Percentiles rank a stretch among this genome's conserved stretches.
Evolutionary conservation across 1,139 yeast species (phyloP).

Genomic region (Kodamaea derodonti): DNA sequence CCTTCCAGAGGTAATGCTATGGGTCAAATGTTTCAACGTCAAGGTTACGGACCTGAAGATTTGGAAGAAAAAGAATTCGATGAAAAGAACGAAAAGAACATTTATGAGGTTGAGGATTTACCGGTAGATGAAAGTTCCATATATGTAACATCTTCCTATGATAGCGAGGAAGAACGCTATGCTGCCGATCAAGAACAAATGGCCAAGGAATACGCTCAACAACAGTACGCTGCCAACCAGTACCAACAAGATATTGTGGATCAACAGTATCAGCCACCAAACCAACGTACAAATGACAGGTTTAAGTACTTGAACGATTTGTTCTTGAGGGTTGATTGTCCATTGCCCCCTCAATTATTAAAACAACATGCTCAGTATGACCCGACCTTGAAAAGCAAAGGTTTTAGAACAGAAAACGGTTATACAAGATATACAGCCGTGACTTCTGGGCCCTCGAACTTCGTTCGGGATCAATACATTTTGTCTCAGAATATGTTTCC

Average conservation of each 20-base stretch:
- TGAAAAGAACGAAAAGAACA: conserved; percentile 36
- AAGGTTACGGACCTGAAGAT: conserved; percentile 35
- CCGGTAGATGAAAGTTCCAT: conserved; percentile 36
- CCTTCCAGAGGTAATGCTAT: not conserved
- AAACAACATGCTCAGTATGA: conserved; percentile 42
- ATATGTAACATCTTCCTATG: conserved; percentile 19
- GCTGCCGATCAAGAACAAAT: not conserved
- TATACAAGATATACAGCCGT: conserved; percentile 50
- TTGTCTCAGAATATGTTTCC: conserved; percentile 48
- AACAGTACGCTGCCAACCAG: conserved; percentile 24
- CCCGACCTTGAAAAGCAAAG: conserved; percentile 33
- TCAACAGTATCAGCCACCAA: conserved; percentile 27
- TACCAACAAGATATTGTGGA: conserved; percentile 24
- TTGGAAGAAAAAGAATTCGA: conserved; percentile 42
- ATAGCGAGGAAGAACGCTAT: not conserved
- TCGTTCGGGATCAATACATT: conserved; percentile 42
- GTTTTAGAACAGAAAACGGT: conserved; percentile 43
- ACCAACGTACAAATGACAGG: conserved; percentile 38
- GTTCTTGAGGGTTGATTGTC: conserved; percentile 48
- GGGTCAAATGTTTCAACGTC: not conserved
- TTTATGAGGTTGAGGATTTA: conserved; percentile 43
- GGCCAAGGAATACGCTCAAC: conserved; percentile 2
- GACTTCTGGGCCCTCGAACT: conserved; percentile 49
- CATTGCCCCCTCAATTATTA: conserved; percentile 45
- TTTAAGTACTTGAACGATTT: conserved; percentile 48